phyloP scores from a whole-genome alignment of 768 basidiomycete species.

The Termitomyces eurrhizus region DNA sequence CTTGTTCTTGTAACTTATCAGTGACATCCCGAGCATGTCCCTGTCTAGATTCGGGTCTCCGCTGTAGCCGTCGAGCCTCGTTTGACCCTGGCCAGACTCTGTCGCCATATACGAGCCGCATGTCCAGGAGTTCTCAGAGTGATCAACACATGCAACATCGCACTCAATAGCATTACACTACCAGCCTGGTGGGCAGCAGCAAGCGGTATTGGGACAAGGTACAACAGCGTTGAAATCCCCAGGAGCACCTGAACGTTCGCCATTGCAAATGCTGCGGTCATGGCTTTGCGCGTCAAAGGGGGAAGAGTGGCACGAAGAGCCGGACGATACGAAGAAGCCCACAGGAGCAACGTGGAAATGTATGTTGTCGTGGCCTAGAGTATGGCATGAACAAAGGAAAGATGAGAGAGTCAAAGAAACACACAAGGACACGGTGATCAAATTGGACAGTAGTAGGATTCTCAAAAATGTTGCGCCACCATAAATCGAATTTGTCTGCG shows the following conservation, averaged over 20 bases:
- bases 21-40: background rate
- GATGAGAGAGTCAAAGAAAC: conserved; percentile 24
- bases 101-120: conserved; percentile 61
- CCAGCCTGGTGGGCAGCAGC: conserved; percentile 96
- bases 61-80: background rate
- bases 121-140: conserved; percentile 65
- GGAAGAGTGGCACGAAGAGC: conserved; percentile 63
- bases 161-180: conserved; percentile 81
- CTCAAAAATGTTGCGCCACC: conserved; percentile 96
- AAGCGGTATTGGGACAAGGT: conserved; percentile 88
- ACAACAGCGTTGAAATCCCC: conserved; percentile 73
- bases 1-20: background rate
- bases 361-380: conserved; percentile 84
- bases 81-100: conserved; percentile 12
- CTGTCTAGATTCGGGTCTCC: background rate
- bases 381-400: background rate
- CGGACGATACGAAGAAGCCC: conserved; percentile 49
- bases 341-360: conserved; percentile 60
- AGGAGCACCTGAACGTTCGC: conserved; percentile 77
- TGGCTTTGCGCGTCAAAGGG: conserved; percentile 49
- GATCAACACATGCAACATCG: conserved; percentile 73
- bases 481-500: conserved; percentile 68
- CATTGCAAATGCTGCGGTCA: conserved; percentile 66
- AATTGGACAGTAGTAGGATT: conserved; percentile 99
- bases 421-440: conserved; percentile 87